These are phyloP conservation scores for Vaccinium myrtillus DNA, from an alignment of 148 eudicot species.

Conservation along the genomic window DNA sequence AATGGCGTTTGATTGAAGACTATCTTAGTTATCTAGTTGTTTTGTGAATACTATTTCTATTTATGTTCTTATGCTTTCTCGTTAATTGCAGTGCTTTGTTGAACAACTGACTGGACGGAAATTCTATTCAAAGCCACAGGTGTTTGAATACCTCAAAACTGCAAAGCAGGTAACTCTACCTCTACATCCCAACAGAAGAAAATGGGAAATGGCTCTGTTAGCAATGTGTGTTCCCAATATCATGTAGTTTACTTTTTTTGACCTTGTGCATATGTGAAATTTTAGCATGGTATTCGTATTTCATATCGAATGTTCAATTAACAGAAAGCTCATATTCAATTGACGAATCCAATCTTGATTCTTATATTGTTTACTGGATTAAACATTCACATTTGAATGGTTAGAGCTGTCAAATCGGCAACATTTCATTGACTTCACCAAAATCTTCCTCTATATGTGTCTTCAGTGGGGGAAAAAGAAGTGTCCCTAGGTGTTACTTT, in stretches of 20 bases:
- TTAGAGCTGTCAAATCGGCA: neutral
- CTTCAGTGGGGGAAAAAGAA: neutral
- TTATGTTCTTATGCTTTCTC: neutral
- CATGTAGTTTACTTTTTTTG: neutral
- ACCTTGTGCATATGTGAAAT: neutral
- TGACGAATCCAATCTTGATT: neutral
- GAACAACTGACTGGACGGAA: conserved; percentile 51
- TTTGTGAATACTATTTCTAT: neutral
- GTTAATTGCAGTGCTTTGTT: conserved; percentile 50
- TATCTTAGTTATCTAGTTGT: neutral
- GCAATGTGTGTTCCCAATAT: conserved; percentile 21
- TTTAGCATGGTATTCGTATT: conserved; percentile 2
- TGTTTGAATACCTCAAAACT: conserved; percentile 46
- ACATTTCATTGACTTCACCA: neutral
- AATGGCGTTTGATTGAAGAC: neutral
- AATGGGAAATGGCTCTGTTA: neutral
- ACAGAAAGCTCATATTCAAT: neutral
- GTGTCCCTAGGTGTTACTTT: neutral
- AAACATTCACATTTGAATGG: neutral
- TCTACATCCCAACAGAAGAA: conserved; percentile 8
- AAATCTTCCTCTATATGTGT: neutral
- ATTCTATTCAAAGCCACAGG: conserved; percentile 75
- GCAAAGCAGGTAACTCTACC: conserved; percentile 10
- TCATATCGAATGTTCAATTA: neutral
- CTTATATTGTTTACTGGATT: conserved; percentile 2